Conservation (phyloP, 2,329 filamentous ascomycete species). For the Xylaria sp. region DNA sequence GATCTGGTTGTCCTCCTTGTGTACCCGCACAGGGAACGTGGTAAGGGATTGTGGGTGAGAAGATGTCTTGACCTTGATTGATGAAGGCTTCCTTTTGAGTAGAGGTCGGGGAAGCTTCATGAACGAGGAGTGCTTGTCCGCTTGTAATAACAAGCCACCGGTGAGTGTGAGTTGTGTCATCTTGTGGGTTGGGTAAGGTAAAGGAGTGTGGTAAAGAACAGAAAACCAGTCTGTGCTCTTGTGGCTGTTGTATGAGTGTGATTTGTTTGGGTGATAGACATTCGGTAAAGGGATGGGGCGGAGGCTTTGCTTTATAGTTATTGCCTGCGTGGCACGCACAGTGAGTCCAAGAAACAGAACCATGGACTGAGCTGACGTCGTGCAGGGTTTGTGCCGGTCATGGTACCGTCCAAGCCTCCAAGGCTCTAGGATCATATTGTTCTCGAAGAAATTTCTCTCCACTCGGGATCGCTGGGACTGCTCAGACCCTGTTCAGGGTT, state of each 20-base stretch:
- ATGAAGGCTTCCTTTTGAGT: conserved; percentile 23
- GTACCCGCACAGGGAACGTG: conserved; percentile 28
- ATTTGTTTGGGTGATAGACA: conserved; percentile 10
- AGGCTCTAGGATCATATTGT: conserved; percentile 9
- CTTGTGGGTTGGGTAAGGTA: conserved; percentile 17
- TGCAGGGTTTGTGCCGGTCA: conserved; percentile 23
- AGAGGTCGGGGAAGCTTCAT: conserved; percentile 17
- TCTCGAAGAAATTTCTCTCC: conserved; percentile 29
- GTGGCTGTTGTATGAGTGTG: conserved; percentile 11
- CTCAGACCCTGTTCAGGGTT: conserved; percentile 19
- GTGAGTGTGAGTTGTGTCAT: conserved; percentile 27
- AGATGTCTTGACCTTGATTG: conserved; percentile 22
- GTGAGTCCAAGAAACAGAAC: conserved; percentile 11
- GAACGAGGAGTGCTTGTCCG: conserved; percentile 19
- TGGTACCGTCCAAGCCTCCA: conserved; percentile 18
- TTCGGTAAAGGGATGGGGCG: conserved; percentile 13
- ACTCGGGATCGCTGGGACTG: conserved; percentile 19
- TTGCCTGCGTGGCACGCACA: conserved; percentile 20
- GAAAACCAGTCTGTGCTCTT: conserved; percentile 24
- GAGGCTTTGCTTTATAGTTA: conserved; percentile 28
- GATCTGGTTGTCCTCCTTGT: conserved; percentile 29
- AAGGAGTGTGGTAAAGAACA: conserved; percentile 22
- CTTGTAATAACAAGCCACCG: conserved; percentile 20
- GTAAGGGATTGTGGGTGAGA: conserved; percentile 29
- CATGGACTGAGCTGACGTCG: conserved; percentile 23